phyloP scores from a whole-genome alignment of 495 filamentous ascomycete species.

The Podospora bellae-mahoneyi region DNA sequence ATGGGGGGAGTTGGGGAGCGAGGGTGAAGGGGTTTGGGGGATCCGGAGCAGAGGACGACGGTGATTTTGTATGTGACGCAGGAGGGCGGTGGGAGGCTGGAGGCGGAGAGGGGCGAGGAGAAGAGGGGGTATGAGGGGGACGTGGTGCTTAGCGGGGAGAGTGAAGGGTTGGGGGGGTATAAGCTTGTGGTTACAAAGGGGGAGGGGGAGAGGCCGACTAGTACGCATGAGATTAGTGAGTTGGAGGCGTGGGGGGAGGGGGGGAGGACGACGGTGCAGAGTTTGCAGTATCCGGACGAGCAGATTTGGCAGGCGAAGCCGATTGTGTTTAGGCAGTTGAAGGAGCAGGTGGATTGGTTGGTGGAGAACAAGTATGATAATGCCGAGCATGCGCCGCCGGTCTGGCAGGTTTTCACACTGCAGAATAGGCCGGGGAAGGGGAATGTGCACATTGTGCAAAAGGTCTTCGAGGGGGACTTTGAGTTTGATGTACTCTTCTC shows the following conservation, averaged over 20 bases:
- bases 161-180: slow-evolving; percentile 77
- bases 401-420: slow-evolving; percentile 81
- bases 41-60: slow-evolving; percentile 62
- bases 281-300: slow-evolving; percentile 62
- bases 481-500: slow-evolving; percentile 94
- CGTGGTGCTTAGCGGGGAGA: slow-evolving; percentile 72
- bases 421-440: slow-evolving; percentile 63
- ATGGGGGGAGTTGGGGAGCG: slow-evolving; percentile 90
- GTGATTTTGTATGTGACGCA: slow-evolving; percentile 76
- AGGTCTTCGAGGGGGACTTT: slow-evolving; percentile 85
- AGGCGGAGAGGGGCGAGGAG: slow-evolving; percentile 50
- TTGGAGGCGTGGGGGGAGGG: slow-evolving; percentile 52
- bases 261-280: slow-evolving; percentile 76
- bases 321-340: slow-evolving; percentile 73
- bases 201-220: slow-evolving; percentile 57
- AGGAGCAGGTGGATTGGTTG: slow-evolving; percentile 66
- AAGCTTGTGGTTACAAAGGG: slow-evolving; percentile 73
- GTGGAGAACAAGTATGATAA: slow-evolving; percentile 61
- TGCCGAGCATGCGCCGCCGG: slow-evolving; percentile 68
- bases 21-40: slow-evolving; percentile 76
- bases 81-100: slow-evolving; percentile 67
- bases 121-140: slow-evolving; percentile 61
- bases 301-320: slow-evolving; percentile 84
- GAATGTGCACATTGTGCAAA: slow-evolving; percentile 88
- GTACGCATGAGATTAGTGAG: slow-evolving; percentile 58